A percentile compares a stretch with the other conserved stretches of the same genome.
Conservation (phyloP, 352 stramenopile genomes). For the Achlya hypogyna region DNA sequence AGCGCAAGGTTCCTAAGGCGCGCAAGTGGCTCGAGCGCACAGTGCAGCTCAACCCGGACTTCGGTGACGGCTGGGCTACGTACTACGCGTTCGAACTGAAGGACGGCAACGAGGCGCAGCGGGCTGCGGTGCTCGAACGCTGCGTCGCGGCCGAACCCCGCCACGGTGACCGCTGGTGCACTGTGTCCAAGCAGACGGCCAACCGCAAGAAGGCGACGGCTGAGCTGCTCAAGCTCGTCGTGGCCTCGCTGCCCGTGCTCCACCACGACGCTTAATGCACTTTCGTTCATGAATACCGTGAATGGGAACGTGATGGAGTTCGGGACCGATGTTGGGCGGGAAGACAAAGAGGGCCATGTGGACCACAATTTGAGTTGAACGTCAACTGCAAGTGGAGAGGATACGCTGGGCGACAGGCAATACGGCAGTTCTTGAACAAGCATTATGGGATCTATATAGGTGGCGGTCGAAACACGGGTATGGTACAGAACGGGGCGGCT, state of each 20-base stretch:
- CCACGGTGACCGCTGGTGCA: slow-evolving; percentile 93
- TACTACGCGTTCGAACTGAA: slow-evolving; percentile 97
- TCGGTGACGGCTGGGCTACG: slow-evolving; percentile 95
- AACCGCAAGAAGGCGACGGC: slow-evolving; percentile 77
- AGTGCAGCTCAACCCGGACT: slow-evolving; percentile 90
- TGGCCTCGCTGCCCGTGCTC: slow-evolving; percentile 41
- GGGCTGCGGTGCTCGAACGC: slow-evolving; percentile 76
- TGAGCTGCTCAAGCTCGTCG: slow-evolving; percentile 74
- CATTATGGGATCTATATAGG: too few relatives aligned
- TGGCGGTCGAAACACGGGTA: too few relatives aligned
- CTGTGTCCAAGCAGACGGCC: slow-evolving; percentile 87
- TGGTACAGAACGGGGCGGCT: too few relatives aligned
- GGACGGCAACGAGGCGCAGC: slow-evolving; percentile 71
- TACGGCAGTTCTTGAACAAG: too few relatives aligned
- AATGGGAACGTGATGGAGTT: too few relatives aligned
- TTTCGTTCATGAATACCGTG: not conserved
- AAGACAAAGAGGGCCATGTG: too few relatives aligned
- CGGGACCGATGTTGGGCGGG: too few relatives aligned
- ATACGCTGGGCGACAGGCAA: too few relatives aligned
- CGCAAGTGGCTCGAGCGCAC: slow-evolving; percentile 97
- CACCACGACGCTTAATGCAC: not conserved
- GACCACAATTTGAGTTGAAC: too few relatives aligned
- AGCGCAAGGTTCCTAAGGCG: slow-evolving; percentile 92
- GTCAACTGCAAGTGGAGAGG: too few relatives aligned
- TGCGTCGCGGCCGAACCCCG: slow-evolving; percentile 89